phyloP scores from a whole-genome alignment of 1,284 basidiomycete genomes.

The Mycena sp. region DNA sequence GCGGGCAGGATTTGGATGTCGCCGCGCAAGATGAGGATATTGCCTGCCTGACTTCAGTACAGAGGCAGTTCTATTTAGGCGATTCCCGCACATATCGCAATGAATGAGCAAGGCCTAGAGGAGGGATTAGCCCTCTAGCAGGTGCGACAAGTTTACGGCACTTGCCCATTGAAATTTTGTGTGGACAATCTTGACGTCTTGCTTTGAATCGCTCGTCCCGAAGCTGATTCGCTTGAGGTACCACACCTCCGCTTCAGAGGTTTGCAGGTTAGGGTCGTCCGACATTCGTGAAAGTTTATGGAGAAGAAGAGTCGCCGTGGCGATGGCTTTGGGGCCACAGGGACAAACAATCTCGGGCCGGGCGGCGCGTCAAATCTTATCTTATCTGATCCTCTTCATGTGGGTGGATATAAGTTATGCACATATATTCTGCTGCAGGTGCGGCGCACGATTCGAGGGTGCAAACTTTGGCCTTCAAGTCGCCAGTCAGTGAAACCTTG shows the following conservation, averaged over 20 bases:
- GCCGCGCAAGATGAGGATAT: constrained; percentile 84
- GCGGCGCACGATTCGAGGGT: constrained; percentile 37
- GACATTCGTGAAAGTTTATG: background rate
- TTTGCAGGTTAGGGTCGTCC: constrained; percentile 10
- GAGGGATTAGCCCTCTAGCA: background rate
- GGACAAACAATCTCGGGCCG: constrained; percentile 41
- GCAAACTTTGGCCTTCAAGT: constrained; percentile 33
- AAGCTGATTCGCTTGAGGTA: constrained; percentile 77
- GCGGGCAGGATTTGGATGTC: constrained; percentile 76
- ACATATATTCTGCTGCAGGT: background rate
- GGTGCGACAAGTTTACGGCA: constrained; percentile 26
- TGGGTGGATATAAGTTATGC: constrained; percentile 31
- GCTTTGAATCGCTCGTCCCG: constrained; percentile 46
- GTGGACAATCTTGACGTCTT: constrained; percentile 74
- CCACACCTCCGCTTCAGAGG: constrained; percentile 73
- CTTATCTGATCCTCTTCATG: no score
- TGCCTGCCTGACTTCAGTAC: constrained; percentile 59
- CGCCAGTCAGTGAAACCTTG: constrained; percentile 17
- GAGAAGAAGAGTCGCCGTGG: no score
- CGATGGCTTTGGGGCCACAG: no score
- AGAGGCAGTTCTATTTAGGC: background rate
- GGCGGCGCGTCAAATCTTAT: no score
- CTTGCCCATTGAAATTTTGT: constrained; percentile 84
- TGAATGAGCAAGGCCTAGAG: constrained; percentile 77
- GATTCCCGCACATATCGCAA: constrained; percentile 17